Percentiles rank a stretch among this genome's conserved stretches.
phyloP scores from a whole-genome alignment of 345 rosid genomes.

The Microthlaspi erraticum region DNA sequence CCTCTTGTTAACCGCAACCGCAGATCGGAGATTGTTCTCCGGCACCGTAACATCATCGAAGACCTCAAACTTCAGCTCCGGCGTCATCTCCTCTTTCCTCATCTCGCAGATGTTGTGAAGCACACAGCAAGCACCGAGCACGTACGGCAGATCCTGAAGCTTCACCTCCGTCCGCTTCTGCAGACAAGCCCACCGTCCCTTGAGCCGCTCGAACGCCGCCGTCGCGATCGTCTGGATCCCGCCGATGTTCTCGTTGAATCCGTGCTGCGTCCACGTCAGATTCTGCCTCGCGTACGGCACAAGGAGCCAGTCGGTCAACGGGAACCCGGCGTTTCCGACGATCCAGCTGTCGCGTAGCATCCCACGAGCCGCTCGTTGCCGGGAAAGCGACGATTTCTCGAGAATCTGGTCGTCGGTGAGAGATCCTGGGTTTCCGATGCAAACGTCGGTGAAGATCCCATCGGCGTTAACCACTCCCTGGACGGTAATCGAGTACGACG shows the following conservation, averaged over 20 bases:
- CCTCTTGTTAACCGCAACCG: constrained; percentile 53
- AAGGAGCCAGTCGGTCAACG: constrained; percentile 74
- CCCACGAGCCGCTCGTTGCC: constrained; percentile 64
- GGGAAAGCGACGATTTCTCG: constrained; percentile 65
- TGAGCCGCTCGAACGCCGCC: constrained; percentile 64
- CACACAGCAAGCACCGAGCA: constrained; percentile 87
- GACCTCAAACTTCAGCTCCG: constrained; percentile 53
- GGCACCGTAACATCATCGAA: constrained; percentile 71
- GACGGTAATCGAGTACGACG: constrained; percentile 78
- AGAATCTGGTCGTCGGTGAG: constrained; percentile 76
- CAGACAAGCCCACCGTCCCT: constrained; percentile 78
- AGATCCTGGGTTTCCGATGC: constrained; percentile 90
- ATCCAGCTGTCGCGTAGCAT: constrained; percentile 64
- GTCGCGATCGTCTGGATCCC: constrained; percentile 50
- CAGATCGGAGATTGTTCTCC: constrained; percentile 61
- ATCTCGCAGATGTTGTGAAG: constrained; percentile 83
- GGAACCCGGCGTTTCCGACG: constrained; percentile 66
- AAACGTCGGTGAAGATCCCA: constrained; percentile 76
- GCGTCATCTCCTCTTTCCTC: constrained; percentile 61
- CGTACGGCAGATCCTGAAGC: constrained; percentile 76
- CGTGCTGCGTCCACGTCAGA: constrained; percentile 82
- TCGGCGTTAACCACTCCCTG: constrained; percentile 78
- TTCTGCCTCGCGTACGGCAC: constrained; percentile 76
- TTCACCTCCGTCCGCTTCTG: constrained; percentile 85
- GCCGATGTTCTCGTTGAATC: constrained; percentile 65